Evolutionary conservation across 805 yeast species (phyloP).

Genomic region (Schwanniomyces occidentalis): DNA sequence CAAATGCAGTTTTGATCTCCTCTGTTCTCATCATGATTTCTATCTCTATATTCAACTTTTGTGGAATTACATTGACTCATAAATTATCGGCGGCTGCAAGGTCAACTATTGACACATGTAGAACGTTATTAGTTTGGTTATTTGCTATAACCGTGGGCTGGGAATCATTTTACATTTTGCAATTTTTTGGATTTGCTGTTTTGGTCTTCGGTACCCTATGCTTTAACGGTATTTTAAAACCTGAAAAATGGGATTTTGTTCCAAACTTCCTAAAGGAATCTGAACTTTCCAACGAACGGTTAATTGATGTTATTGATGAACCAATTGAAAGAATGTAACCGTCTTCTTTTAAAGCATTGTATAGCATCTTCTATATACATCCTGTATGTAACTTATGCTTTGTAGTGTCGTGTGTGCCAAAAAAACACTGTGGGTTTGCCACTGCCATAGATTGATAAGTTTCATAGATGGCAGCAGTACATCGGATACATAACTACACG

Average conservation of each 20-base stretch:
- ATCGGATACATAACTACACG: too few relatives aligned
- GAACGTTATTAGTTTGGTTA: constrained; percentile 75
- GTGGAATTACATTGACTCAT: constrained; percentile 69
- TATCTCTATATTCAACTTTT: constrained; percentile 69
- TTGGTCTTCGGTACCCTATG: constrained; percentile 72
- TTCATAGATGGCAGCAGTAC: too few relatives aligned
- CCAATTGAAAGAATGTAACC: constrained; percentile 26
- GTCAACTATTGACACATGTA: constrained; percentile 75
- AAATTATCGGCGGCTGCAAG: constrained; percentile 72
- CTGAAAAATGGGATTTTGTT: constrained; percentile 47
- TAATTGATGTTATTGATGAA: constrained; percentile 29
- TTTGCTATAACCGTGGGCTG: constrained; percentile 70
- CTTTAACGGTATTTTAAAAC: constrained; percentile 67
- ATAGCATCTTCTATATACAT: not conserved
- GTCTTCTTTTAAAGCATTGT: too few relatives aligned
- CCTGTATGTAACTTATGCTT: not conserved
- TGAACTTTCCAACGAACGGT: constrained; percentile 12
- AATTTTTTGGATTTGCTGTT: constrained; percentile 60
- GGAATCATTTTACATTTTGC: constrained; percentile 67
- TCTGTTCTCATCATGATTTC: constrained; percentile 69
- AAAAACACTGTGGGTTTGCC: too few relatives aligned
- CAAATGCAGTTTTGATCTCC: constrained; percentile 45
- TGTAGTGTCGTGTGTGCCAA: too few relatives aligned
- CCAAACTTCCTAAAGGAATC: constrained; percentile 47
- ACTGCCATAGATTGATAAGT: too few relatives aligned